Evolutionary conservation across 2,329 filamentous ascomycete species (phyloP), one percentile per base, ranked within the genome.

Genomic region (Reticulascus tulasneorum): DNA sequence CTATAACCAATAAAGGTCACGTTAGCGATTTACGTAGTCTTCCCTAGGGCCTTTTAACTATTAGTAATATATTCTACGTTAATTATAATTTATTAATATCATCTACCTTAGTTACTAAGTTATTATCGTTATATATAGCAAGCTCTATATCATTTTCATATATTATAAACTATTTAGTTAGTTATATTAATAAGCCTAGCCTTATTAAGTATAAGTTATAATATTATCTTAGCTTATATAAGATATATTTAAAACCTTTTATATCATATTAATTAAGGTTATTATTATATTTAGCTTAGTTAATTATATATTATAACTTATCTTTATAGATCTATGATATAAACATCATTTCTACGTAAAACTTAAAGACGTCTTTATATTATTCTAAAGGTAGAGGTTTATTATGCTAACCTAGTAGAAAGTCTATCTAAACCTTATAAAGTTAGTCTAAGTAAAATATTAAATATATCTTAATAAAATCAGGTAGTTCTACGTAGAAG

Each of bases 51-150:
- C 29, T 7, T 26, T 15, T 25, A 12, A 11, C 18, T 30, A 26
- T 38, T 33, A 26, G 33, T 33, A 23, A 10, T 11, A 21, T 27
- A 18, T 16, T 16, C 19, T 23, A 25, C 17, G n/a, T 31, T 21
- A 17, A n/a, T 17, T 23, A 28, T 20, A 24, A 13, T 33, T 25
- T 13, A 12, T 19, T 28, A 28, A 6, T 29, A 37, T 28, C 9
- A 27, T n/a, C 7, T 27, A n/a, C n/a, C 17, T 27, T 27, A 27
- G n/a, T n/a, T 13, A 16, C 12, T 27, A n/a, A 27, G 25, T 16
- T 27, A 27, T 27, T 27, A 13, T 27, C 17, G 17, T 27, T 13
- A n/a, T 27, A n/a, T n/a, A 9, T 27, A 27, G 17, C 17, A 27
- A 27, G 17, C 7, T n/a, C 7, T 7, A n/a, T 27, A 27, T 27